phyloP scores from a whole-genome alignment of 352 stramenopile species.

The Phytophthora pistaciae region DNA sequence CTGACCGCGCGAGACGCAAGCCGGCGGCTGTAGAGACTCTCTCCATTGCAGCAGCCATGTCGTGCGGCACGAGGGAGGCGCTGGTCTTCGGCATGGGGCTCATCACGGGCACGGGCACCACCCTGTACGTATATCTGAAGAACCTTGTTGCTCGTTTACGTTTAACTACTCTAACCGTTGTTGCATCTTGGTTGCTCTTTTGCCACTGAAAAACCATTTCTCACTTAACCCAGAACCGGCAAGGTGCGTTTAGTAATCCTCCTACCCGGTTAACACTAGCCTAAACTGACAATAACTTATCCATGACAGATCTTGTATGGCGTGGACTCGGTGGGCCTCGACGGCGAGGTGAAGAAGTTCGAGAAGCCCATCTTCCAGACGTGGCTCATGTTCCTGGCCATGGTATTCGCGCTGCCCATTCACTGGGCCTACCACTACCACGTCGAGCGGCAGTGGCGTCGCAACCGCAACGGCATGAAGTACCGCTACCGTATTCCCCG shows the following conservation, averaged over 20 bases:
- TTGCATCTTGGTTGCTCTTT: not conserved
- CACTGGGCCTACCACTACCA: constrained; percentile 90
- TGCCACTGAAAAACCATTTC: not conserved
- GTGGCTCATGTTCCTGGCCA: constrained; percentile 97
- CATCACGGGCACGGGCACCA: constrained; percentile 86
- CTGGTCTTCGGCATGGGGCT: constrained; percentile 85
- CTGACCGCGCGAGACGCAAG: constrained; percentile 13
- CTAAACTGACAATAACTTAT: constrained; percentile 8
- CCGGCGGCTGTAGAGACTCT: not conserved
- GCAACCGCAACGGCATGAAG: constrained; percentile 71
- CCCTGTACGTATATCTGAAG: constrained; percentile 63
- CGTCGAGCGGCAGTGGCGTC: constrained; percentile 75
- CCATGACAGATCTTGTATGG: constrained; percentile 92
- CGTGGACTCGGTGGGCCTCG: constrained; percentile 89
- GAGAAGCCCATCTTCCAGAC: constrained; percentile 97
- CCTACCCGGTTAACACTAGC: not conserved
- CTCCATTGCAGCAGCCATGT: constrained; percentile 52
- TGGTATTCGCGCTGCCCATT: constrained; percentile 94
- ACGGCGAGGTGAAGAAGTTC: constrained; percentile 92
- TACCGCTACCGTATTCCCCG: constrained; percentile 82
- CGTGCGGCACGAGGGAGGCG: constrained; percentile 79
- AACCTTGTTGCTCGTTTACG: not conserved
- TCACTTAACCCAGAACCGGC: constrained; percentile 52
- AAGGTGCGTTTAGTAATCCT: constrained; percentile 49
- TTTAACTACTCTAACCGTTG: constrained; percentile 8